Conservation (phyloP, 1,139 yeast species). For the Geotrichum restrictum region DNA sequence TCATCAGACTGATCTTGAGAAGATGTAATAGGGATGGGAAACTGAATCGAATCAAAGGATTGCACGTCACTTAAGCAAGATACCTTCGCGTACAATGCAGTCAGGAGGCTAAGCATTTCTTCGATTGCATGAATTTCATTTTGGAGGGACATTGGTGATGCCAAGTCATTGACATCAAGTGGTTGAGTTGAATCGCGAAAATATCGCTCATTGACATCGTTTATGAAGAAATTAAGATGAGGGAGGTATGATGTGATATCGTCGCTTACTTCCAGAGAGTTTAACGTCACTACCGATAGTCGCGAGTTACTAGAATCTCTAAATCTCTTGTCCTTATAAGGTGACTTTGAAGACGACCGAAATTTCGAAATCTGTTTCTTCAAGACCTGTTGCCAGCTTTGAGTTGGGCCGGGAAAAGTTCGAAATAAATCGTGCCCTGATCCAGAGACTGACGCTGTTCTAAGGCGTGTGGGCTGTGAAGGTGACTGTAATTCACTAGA, state of each 20-base stretch:
- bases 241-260: neutral
- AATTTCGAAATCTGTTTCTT: constrained; percentile 1
- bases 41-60: constrained; percentile 2
- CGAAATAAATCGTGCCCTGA: no score
- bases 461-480: no score
- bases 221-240: neutral
- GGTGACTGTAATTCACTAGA: no score
- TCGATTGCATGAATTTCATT: neutral
- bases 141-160: neutral
- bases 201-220: neutral
- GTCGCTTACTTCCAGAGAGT: neutral
- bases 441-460: no score
- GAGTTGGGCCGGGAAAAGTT: neutral
- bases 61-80: constrained; percentile 9
- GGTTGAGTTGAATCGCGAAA: neutral
- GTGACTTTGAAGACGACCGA: constrained; percentile 9
- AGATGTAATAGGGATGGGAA: neutral
- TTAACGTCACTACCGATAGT: neutral
- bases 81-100: constrained; percentile 3
- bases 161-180: neutral
- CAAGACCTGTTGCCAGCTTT: constrained; percentile 3
- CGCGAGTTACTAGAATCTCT: no score
- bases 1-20: no score
- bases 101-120: constrained; percentile 1
- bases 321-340: neutral